phyloP scores from a whole-genome alignment of 345 rosid genomes.

The Syzygium aromaticum region DNA sequence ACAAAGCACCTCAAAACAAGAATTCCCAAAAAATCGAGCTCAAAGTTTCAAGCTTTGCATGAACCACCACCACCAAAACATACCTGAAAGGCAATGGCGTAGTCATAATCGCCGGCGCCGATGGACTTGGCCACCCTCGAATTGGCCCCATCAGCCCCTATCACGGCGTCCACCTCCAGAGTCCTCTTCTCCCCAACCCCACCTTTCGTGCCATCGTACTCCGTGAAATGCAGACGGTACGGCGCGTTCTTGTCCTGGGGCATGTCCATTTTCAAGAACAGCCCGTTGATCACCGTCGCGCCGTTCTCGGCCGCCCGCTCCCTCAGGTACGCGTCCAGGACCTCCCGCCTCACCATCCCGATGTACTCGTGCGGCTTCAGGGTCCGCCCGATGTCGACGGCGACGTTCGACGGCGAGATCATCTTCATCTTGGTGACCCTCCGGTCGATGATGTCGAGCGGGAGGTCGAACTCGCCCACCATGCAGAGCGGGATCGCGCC shows the following conservation, averaged over 20 bases:
- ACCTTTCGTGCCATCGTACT: conserved; percentile 66
- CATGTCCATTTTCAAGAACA: conserved; percentile 80
- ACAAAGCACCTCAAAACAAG: background rate
- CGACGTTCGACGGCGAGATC: conserved; percentile 92
- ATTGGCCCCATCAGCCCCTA: conserved; percentile 96
- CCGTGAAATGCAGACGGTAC: conserved; percentile 70
- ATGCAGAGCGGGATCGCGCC: conserved; percentile 93
- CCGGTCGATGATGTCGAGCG: conserved; percentile 83
- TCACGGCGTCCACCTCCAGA: conserved; percentile 85
- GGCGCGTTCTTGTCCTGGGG: conserved; percentile 44
- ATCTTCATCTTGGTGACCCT: conserved; percentile 89
- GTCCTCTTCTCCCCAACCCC: conserved; percentile 63
- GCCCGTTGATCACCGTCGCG: conserved; percentile 69
- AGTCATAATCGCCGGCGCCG: conserved; percentile 84
- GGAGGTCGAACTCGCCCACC: conserved; percentile 97
- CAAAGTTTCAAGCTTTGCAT: background rate
- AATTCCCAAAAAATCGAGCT: background rate
- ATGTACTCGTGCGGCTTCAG: conserved; percentile 95
- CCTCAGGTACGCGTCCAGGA: conserved; percentile 63
- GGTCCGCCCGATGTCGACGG: conserved; percentile 93
- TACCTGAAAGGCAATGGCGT: conserved; percentile 97
- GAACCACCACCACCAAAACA: background rate
- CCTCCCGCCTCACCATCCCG: conserved; percentile 92
- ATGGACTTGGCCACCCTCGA: conserved; percentile 91
- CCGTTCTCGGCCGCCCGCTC: conserved; percentile 71